Percentiles rank a stretch among this genome's conserved stretches.
Conservation (phyloP, 352 stramenopile species). For the Stramenopiles sp. region DNA sequence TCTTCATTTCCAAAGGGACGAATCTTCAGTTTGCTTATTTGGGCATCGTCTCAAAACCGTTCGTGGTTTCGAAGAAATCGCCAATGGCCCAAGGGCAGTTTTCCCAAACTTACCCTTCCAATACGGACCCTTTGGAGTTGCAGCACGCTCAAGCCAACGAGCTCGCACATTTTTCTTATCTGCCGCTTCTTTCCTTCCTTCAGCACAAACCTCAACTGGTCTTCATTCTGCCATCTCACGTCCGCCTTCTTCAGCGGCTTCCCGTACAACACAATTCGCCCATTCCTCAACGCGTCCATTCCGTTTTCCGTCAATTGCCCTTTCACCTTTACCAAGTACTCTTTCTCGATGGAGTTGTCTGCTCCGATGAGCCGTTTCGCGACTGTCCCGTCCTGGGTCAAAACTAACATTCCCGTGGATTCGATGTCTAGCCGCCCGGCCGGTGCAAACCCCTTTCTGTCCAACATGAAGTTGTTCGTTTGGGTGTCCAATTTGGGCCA, state of each 20-base stretch:
- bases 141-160: conserved; percentile 62
- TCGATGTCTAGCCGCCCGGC: conserved; percentile 53
- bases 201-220: conserved; percentile 62
- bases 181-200: conserved; percentile 82
- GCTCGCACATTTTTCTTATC: conserved; percentile 82
- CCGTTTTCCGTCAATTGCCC: conserved; percentile 21
- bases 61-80: conserved; percentile 51
- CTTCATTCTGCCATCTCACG: conserved; percentile 22
- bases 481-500: conserved; percentile 37
- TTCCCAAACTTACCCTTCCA: conserved; percentile 51
- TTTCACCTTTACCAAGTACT: conserved; percentile 37
- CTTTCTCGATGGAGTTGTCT: conserved; percentile 32
- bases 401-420: conserved; percentile 49
- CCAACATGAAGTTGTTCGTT: conserved; percentile 19
- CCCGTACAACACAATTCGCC: not conserved
- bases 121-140: conserved; percentile 70
- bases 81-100: conserved; percentile 45
- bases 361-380: conserved; percentile 47
- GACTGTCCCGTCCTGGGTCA: conserved; percentile 48
- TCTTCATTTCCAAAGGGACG: no score
- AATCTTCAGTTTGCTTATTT: no score
- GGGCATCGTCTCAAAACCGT: no score
- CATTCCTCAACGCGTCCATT: conserved; percentile 27
- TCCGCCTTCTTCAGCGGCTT: conserved; percentile 5
- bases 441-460: conserved; percentile 26